Percentiles rank a stretch among this genome's conserved stretches.
Conservation (phyloP, 495 filamentous ascomycete genomes). For the Rhypophila decipiens region DNA sequence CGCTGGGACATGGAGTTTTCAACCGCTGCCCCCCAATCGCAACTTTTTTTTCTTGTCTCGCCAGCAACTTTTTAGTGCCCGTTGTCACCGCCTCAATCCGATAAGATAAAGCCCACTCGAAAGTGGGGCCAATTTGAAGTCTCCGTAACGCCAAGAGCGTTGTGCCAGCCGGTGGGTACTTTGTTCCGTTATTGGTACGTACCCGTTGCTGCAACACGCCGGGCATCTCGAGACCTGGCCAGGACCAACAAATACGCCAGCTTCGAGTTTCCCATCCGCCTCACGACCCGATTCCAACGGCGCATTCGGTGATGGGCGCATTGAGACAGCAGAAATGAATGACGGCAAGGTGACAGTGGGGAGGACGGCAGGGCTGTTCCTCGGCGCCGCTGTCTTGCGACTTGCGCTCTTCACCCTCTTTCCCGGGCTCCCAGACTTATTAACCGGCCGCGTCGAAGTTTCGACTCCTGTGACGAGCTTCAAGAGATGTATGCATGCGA, state of each 20-base stretch:
- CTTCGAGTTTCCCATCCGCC: background rate
- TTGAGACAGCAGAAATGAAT: conserved; percentile 32
- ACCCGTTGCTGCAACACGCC: too few species aligned
- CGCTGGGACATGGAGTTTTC: conserved; percentile 12
- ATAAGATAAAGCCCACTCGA: conserved; percentile 24
- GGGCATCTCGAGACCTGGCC: too few species aligned
- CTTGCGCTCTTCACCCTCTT: conserved; percentile 75
- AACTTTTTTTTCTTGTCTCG: too few species aligned
- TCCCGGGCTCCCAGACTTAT: conserved; percentile 75
- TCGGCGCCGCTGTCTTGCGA: conserved; percentile 69
- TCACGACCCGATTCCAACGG: conserved; percentile 7
- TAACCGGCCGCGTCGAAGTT: conserved; percentile 89
- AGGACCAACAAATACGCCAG: too few species aligned
- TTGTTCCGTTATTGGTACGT: too few species aligned
- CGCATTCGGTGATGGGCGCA: conserved; percentile 18
- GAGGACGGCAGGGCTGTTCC: conserved; percentile 69
- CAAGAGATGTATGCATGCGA: conserved; percentile 68
- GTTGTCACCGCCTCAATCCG: conserved; percentile 14
- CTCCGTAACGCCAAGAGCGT: too few species aligned
- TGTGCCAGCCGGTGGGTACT: background rate
- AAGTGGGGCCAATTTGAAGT: too few species aligned
- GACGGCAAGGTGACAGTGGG: conserved; percentile 40
- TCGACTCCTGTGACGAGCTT: conserved; percentile 97
- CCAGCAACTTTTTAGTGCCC: conserved; percentile 18
- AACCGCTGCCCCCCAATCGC: conserved; percentile 4